Evolutionary conservation across 768 basidiomycete species (phyloP).

Genomic region (Podaxis mareebaensis): DNA sequence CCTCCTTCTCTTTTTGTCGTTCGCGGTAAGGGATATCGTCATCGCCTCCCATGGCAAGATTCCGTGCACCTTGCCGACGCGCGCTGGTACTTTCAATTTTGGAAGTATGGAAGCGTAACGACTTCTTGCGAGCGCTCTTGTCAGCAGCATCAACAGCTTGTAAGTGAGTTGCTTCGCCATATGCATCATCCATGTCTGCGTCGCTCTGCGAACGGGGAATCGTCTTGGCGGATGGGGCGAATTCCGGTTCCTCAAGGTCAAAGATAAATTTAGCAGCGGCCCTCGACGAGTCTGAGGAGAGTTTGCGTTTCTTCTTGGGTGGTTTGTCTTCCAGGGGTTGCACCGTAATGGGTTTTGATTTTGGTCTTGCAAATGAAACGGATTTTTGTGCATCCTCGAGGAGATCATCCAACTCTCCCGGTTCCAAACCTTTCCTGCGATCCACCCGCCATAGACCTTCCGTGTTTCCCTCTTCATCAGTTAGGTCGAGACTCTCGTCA

Average conservation of each 20-base stretch:
- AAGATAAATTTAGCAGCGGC: slow-evolving; percentile 46
- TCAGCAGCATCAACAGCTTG: slow-evolving; percentile 75
- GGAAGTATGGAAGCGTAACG: slow-evolving; percentile 90
- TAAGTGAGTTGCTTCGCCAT: slow-evolving; percentile 75
- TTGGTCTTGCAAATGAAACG: slow-evolving; percentile 22
- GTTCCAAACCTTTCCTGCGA: slow-evolving; percentile 37
- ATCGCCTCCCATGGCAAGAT: slow-evolving; percentile 78
- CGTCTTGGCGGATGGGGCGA: slow-evolving; percentile 42
- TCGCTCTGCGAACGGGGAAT: slow-evolving; percentile 26
- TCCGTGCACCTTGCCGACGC: slow-evolving; percentile 72
- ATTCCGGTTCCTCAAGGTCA: slow-evolving; percentile 82
- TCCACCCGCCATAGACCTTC: slow-evolving; percentile 45
- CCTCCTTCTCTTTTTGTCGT: slow-evolving; percentile 62
- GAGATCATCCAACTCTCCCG: slow-evolving; percentile 55
- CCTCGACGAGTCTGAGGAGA: slow-evolving; percentile 34
- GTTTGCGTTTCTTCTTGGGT: slow-evolving; percentile 69
- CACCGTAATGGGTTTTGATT: slow-evolving; percentile 19
- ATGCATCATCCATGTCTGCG: slow-evolving; percentile 48
- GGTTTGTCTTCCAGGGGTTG: slow-evolving; percentile 20
- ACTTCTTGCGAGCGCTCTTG: slow-evolving; percentile 78
- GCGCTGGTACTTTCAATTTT: slow-evolving; percentile 84
- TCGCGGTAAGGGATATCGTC: slow-evolving; percentile 93
- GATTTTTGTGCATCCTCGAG: slow-evolving; percentile 48
- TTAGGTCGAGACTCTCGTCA: slow-evolving; percentile 24
- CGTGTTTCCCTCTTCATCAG: slow-evolving; percentile 30